Evolutionary conservation across 805 yeast species (phyloP), one percentile per base, ranked within the genome.

Genomic region (Groenewaldozyma salmanticensis): DNA sequence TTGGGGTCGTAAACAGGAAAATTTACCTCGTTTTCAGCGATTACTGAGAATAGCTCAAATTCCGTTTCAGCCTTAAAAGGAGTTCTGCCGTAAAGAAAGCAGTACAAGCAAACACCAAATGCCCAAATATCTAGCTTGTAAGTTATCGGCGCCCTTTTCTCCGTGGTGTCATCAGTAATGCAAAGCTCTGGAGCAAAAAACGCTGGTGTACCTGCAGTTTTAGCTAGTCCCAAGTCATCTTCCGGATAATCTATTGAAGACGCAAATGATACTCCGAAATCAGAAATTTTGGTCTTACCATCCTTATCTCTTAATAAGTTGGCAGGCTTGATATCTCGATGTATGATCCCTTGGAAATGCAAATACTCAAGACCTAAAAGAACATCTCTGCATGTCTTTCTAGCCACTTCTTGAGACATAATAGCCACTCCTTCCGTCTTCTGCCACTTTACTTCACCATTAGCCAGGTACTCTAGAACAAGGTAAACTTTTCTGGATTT

Each of bases 61-160:
- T 87, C 95, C 24, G 84, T 77, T 37, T 78, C 87, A 1, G 88
- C 95, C 55, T 79, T 76, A 58, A 90, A 92, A 2, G 98, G 98
- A 34, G 92, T 73, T 47, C 72, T 70, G 7, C 98, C 98, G 63
- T 84, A 90, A 11, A 90, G 57, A 31, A 92, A 64, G 57, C 96
- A 88, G 60, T 78, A 92, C 15, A 92, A 64, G 0, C 97, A 88
- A 4, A 90, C 87, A 7, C 98, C 98, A 17, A 87, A 61, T 0
- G 98, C 95, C 98, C 98, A 92, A n/a, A 90, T 81, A 62, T 92
- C 98, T 42, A 92, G 83, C 59, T 83, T 86, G 56, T 79, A 70
- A 40, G 84, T 80, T 33, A 90, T 81, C 74, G 37, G 52, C 18
- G 50, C 45, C 29, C 53, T 35, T 41, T 37, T 33, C 37, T 31